Evolutionary conservation across 2,329 filamentous ascomycete species (phyloP), one percentile per base, ranked within the genome.

Genomic region (Pestalotiopsis sp.): DNA sequence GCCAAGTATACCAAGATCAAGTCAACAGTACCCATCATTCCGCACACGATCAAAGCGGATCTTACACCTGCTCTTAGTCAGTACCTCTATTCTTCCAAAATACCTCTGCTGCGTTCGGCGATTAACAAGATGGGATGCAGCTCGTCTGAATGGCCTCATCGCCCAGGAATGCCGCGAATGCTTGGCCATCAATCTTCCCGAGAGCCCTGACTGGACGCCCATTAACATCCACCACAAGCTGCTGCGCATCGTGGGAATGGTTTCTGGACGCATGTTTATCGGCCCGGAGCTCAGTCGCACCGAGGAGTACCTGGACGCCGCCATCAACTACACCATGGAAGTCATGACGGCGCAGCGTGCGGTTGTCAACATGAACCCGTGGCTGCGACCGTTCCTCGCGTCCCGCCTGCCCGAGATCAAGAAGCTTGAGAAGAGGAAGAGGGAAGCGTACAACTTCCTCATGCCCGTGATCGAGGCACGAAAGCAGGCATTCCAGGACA

Each of bases 251-350:
- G 81, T 87, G 1, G 83, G 81, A 62, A 81, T 81, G 69, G 79
- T 83, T 0, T 85, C 83, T 0, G 84, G 84, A 2, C 78, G 82
- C 12, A 75, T 86, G 25, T 86, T 86, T 63, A 78, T 86, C 41
- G 85, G 84, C 7, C 74, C 81, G 1, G 83, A 85, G 66, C 78
- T 85, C 1, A 83, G 82, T 70, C 82, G 81, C 39, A 73, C 79
- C 3, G 82, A 84, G 55, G 76, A 78, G 36, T 86, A 85, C 72
- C 73, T 86, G 2, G 79, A 85, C 41, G 78, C 81, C 7, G 79
- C 82, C 14, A 84, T 85, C 69, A 82, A 83, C 72, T 86, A 83
- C 72, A 85, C 84, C 12, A 66, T 83, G 17, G 80, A 83, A n/a
- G 52, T 80, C 7, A 75, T 79, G 20, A 65, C 67, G 4, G 76